Conservation (phyloP, 106 monocot genomes). For the Platanthera zijinensis region DNA sequence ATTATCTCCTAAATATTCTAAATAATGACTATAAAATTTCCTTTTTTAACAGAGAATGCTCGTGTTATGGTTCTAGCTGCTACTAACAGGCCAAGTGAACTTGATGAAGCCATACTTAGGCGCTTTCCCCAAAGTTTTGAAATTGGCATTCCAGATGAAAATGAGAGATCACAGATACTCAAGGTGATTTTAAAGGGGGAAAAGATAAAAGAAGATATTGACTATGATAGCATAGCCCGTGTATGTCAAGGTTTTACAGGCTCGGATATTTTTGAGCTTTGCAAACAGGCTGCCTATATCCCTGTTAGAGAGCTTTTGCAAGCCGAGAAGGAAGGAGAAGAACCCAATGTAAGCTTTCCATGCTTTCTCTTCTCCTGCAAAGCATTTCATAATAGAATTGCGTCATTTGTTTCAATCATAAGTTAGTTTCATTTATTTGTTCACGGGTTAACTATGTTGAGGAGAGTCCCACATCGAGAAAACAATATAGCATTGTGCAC, state of each 20-base stretch:
- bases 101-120: constrained; percentile 93
- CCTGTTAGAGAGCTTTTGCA: constrained; percentile 82
- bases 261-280: constrained; percentile 79
- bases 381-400: background rate
- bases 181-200: constrained; percentile 85
- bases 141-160: constrained; percentile 74
- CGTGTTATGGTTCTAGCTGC: constrained; percentile 97
- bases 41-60: constrained; percentile 48
- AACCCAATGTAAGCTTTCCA: constrained; percentile 28
- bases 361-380: background rate
- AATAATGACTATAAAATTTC: background rate
- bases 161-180: constrained; percentile 84
- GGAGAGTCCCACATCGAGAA: no score
- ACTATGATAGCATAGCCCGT: constrained; percentile 67
- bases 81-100: constrained; percentile 84
- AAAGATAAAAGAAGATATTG: constrained; percentile 53
- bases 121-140: constrained; percentile 90
- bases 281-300: constrained; percentile 94
- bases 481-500: no score
- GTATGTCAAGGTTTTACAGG: constrained; percentile 86
- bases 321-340: constrained; percentile 63
- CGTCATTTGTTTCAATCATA: background rate
- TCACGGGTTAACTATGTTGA: background rate
- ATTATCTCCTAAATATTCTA: background rate
- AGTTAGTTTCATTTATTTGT: background rate